Base-by-base conservation (phyloP, 179 eudicot genomes). In the Corrigiola litoralis region DNA sequence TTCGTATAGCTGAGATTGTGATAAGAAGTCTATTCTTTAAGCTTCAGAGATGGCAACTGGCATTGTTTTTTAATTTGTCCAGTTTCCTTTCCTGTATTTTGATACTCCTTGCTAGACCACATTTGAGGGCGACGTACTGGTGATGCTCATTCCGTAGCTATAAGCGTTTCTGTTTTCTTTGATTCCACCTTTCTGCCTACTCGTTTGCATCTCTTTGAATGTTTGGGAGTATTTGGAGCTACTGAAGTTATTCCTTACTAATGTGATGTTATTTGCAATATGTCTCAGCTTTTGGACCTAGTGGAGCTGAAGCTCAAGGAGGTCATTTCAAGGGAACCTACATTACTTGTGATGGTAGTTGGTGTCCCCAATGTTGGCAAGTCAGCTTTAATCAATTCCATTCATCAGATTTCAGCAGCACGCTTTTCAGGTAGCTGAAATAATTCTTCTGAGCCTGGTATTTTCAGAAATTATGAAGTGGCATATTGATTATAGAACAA, bases 281-380 rank as follows among this genome's bases (percentile, higher is more conserved):
- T 61, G 54, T 37, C 40, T 50, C 72, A 92, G 98, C 89, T 92
- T 70, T 84, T 92, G 61, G 87, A 81, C 58, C 86, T 92, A 33
- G 95, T 81, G 70, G 97, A 92, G 78, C 86, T 81, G 73, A 92
- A 92, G 79, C 81, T 92, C 52, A 92, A 84, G 77, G 98, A 92
- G 73, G 79, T 71, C 17, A 92, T 92, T 33, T 73, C 81, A 56
- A 77, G 82, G 87, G 94, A 92, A 72, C 97, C 97, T 56, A 92
- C 98, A 20, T 83, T 92, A 17, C 89, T 87, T 63, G 87, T 92
- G 40, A 90, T 92, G 97, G 98, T 92, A 28, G 89, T 92, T 71
- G 98, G 98, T 44, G 98, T 90, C 68, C 97, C 98, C n/a, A 92
- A 92, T 60, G 98, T 90, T 65, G 98, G 98, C 61, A 92, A 92